These are phyloP conservation scores for Vitis cinerea DNA, from an alignment of 164 flowering plant species.

Conservation along the genomic window DNA sequence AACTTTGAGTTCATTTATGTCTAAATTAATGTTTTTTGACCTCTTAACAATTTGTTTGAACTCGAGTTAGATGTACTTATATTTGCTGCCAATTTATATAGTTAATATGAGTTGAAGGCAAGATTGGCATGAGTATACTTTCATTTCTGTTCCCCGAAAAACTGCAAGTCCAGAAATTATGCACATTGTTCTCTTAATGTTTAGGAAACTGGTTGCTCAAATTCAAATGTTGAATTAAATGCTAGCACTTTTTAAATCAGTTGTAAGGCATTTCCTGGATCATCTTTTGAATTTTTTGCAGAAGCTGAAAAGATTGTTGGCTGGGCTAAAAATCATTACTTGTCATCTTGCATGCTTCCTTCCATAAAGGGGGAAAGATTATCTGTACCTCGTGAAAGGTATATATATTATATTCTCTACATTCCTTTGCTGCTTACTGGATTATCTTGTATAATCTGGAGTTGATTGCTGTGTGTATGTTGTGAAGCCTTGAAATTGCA, in stretches of 20 bases:
- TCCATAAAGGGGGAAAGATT: constrained; percentile 64
- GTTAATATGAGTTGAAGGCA: too few species aligned
- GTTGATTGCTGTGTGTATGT: constrained; percentile 20
- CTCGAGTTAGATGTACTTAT: too few species aligned
- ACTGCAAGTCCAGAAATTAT: too few species aligned
- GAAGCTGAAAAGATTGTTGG: constrained; percentile 98
- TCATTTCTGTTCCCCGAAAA: too few species aligned
- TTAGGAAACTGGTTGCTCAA: not conserved
- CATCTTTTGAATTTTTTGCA: constrained; percentile 25
- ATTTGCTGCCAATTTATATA: too few species aligned
- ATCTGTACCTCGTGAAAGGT: constrained; percentile 81
- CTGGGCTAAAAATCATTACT: constrained; percentile 93
- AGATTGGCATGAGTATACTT: too few species aligned
- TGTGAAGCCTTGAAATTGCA: constrained; percentile 83
- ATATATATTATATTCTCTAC: constrained; percentile 8
- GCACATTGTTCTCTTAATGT: too few species aligned
- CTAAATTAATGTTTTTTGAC: too few species aligned
- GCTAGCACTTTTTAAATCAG: too few species aligned
- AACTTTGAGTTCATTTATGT: too few species aligned
- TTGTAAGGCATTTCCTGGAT: not conserved
- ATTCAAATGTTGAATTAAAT: not conserved
- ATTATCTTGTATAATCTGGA: not conserved
- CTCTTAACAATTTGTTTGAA: too few species aligned
- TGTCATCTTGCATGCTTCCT: constrained; percentile 65
- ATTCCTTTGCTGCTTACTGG: not conserved